Percentiles rank a stretch among this genome's conserved stretches.
These are phyloP conservation scores for Prillingera fragicola DNA, from an alignment of 1,284 basidiomycete species.

Conservation along the genomic window DNA sequence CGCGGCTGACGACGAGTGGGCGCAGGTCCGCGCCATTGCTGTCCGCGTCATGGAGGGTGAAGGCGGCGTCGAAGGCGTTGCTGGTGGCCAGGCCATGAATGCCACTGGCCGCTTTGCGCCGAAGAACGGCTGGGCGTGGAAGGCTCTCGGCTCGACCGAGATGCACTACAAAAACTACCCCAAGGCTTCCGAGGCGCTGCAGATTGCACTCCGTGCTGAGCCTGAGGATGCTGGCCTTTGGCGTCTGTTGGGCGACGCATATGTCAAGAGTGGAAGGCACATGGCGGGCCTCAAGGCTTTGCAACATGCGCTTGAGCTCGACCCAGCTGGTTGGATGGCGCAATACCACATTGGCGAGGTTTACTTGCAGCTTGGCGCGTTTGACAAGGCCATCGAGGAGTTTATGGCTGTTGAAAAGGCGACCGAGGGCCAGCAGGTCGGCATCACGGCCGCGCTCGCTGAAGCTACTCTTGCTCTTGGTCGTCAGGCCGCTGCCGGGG, in stretches of 20 bases:
- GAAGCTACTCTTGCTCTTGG: conserved; percentile 72
- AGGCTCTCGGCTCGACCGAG: conserved; percentile 89
- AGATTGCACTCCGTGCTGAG: conserved; percentile 77
- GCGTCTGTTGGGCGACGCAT: conserved; percentile 88
- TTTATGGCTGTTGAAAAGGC: conserved; percentile 59
- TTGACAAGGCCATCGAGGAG: conserved; percentile 64
- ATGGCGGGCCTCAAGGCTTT: conserved; percentile 87
- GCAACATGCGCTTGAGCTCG: conserved; percentile 63
- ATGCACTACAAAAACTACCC: conserved; percentile 69
- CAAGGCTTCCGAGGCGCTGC: conserved; percentile 77
- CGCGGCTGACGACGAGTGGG: conserved; percentile 91
- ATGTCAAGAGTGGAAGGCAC: conserved; percentile 78
- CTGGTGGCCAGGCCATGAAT: conserved; percentile 52
- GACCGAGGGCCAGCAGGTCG: conserved; percentile 54
- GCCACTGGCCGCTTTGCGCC: conserved; percentile 56
- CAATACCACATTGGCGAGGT: conserved; percentile 80
- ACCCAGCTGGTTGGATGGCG: conserved; percentile 74
- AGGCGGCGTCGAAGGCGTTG: conserved; percentile 65
- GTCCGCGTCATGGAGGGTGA: conserved; percentile 87
- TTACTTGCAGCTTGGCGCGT: conserved; percentile 71
- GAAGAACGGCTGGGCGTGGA: conserved; percentile 95
- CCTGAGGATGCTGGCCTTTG: conserved; percentile 72
- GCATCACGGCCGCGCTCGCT: conserved; percentile 67
- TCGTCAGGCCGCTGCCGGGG: conserved; percentile 58
- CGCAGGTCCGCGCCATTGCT: conserved; percentile 88